These are phyloP conservation scores for Persicaria tinctoria DNA, from an alignment of 148 eudicot species.

Conservation along the genomic window DNA sequence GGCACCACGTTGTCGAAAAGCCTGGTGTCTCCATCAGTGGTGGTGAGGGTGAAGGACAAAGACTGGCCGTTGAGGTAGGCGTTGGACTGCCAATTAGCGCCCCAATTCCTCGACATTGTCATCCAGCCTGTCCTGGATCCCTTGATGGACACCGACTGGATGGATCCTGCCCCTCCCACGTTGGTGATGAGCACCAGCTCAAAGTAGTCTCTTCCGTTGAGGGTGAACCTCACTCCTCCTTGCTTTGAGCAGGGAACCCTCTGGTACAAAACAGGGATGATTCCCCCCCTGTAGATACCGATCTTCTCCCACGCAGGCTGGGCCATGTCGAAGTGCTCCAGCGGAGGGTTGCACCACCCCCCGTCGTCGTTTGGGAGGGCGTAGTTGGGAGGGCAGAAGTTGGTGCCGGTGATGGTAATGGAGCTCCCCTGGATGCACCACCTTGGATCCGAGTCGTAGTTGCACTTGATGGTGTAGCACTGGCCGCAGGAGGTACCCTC, in stretches of 20 bases:
- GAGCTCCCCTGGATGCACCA: no score
- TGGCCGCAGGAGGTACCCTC: no score
- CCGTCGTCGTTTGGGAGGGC: no score
- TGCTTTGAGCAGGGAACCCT: constrained; percentile 27
- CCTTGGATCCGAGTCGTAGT: no score
- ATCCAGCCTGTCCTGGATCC: constrained; percentile 27
- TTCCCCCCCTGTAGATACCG: constrained; percentile 23
- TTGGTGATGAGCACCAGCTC: constrained; percentile 14
- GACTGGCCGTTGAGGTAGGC: constrained; percentile 55
- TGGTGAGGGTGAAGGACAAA: constrained; percentile 57
- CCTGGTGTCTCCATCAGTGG: constrained; percentile 45
- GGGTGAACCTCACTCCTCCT: constrained; percentile 28
- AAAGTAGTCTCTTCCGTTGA: constrained; percentile 26
- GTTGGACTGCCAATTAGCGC: constrained; percentile 36
- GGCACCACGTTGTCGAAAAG: constrained; percentile 39
- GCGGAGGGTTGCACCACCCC: no score
- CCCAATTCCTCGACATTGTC: constrained; percentile 32
- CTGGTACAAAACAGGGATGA: constrained; percentile 22
- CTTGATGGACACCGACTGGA: constrained; percentile 26
- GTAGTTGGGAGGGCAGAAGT: no score
- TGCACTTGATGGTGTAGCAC: no score
- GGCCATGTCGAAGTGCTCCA: no score
- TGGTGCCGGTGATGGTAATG: no score
- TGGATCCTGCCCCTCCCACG: constrained; percentile 6
- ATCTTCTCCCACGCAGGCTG: constrained; percentile 26